Conservation (phyloP, 2,329 filamentous ascomycete genomes). For the Pseudocercospora eumusae region DNA sequence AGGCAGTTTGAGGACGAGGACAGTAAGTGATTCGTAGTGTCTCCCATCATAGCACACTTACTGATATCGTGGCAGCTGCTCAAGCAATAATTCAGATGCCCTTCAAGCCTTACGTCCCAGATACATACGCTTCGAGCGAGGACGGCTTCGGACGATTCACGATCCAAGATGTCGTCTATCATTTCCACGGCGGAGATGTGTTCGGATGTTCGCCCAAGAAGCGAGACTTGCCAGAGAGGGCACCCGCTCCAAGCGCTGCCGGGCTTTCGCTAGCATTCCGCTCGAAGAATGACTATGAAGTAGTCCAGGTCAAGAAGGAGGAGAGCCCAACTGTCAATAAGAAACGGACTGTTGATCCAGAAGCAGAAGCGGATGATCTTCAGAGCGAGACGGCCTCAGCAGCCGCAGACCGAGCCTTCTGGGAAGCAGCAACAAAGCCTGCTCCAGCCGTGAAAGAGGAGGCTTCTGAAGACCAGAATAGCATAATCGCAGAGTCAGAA, state of each 20-base stretch:
- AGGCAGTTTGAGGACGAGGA: constrained; percentile 45
- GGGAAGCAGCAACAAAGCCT: background rate
- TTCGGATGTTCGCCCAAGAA: background rate
- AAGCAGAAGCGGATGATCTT: background rate
- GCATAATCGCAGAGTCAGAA: constrained; percentile 14
- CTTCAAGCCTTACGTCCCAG: constrained; percentile 30
- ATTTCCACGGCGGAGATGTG: constrained; percentile 23
- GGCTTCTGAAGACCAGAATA: background rate
- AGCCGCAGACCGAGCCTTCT: background rate
- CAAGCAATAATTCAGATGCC: constrained; percentile 38
- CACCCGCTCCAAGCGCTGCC: background rate
- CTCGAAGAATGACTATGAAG: background rate
- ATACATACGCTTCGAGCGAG: constrained; percentile 32
- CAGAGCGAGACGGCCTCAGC: background rate
- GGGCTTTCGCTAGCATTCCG: background rate
- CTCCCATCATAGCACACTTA: background rate
- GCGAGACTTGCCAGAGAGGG: background rate
- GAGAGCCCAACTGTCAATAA: background rate
- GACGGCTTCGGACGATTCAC: constrained; percentile 14
- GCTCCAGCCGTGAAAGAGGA: background rate
- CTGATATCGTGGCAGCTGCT: constrained; percentile 28
- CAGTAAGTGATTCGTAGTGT: constrained; percentile 37
- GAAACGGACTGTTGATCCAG: background rate
- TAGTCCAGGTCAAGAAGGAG: background rate
- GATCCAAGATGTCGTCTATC: constrained; percentile 20